A percentile compares a stretch with the other conserved stretches of the same genome.
phyloP scores from a whole-genome alignment of 257 asterid species.

The Primulina eburnea region DNA sequence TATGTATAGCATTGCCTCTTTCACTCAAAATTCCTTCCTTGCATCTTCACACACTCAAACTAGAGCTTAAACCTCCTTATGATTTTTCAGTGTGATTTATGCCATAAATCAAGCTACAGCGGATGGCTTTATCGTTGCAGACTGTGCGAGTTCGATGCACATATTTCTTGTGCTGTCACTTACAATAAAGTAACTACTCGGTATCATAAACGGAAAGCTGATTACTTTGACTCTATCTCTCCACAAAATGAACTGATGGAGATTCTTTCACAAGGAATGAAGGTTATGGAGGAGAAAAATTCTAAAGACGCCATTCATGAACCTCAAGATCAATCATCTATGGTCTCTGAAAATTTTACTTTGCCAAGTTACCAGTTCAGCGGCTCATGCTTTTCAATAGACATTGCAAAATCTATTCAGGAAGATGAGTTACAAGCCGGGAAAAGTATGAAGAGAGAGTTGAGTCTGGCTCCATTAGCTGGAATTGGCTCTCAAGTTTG shows the following conservation, averaged over 20 bases:
- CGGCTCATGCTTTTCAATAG: conserved; percentile 58
- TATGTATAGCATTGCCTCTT: conserved; percentile 50
- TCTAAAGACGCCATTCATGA: conserved; percentile 19
- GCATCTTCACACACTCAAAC: conserved; percentile 43
- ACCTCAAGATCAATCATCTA: conserved; percentile 23
- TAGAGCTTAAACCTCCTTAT: conserved; percentile 45
- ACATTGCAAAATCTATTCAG: conserved; percentile 36
- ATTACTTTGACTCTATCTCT: not conserved
- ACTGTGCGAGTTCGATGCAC: conserved; percentile 54
- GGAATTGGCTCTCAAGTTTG: conserved; percentile 38
- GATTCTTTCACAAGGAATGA: conserved; percentile 31
- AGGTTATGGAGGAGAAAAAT: conserved; percentile 18
- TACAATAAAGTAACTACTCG: conserved; percentile 23
- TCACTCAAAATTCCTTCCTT: conserved; percentile 38
- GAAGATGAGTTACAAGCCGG: conserved; percentile 10
- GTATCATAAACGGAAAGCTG: not conserved
- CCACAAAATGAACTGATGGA: conserved; percentile 40
- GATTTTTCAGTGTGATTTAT: conserved; percentile 55
- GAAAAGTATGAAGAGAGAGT: conserved; percentile 23
- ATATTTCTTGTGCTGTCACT: conserved; percentile 43
- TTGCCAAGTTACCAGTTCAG: conserved; percentile 45
- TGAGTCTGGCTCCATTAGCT: conserved; percentile 15
- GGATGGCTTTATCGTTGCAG: conserved; percentile 54
- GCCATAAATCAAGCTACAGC: conserved; percentile 33
- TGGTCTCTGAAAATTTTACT: conserved; percentile 27